Percentiles rank a stretch among this genome's conserved stretches.
Evolutionary conservation across 495 filamentous ascomycete genomes (phyloP).

Genomic region (Talaromyces trachyspermus): DNA sequence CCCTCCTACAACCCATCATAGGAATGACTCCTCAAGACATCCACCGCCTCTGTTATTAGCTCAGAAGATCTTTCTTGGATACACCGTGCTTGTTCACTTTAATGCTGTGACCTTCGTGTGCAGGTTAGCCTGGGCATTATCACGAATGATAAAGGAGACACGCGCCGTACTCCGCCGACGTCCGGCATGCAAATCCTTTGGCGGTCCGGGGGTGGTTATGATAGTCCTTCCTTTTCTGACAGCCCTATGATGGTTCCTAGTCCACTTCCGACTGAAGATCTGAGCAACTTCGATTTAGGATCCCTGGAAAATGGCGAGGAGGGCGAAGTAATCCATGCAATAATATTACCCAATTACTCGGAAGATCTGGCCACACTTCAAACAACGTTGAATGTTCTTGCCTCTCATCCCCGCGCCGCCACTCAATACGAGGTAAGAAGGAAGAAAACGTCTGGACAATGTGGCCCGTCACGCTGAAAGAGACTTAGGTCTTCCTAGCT

Average conservation of each 20-base stretch:
- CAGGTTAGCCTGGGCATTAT: conserved; percentile 25
- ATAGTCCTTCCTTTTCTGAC: not conserved
- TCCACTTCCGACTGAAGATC: not conserved
- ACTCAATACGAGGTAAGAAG: conserved; percentile 56
- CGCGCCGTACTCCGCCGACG: conserved; percentile 20
- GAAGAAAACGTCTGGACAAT: conserved; percentile 12
- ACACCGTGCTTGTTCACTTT: conserved; percentile 22
- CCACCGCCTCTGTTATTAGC: conserved; percentile 17
- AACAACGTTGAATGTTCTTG: conserved; percentile 58
- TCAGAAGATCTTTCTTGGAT: conserved; percentile 26
- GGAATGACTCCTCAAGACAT: conserved; percentile 1
- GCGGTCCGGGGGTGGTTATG: not conserved
- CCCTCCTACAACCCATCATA: conserved; percentile 6
- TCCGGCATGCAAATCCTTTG: not conserved
- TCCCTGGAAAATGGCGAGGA: conserved; percentile 10
- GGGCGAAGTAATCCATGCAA: conserved; percentile 48
- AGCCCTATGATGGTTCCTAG: not conserved
- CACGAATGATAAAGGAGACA: conserved; percentile 16
- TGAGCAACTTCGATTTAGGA: not conserved
- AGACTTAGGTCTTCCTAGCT: conserved; percentile 55
- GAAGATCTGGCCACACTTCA: conserved; percentile 57
- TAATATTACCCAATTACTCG: conserved; percentile 63
- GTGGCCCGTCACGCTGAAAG: no score
- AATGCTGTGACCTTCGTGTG: conserved; percentile 24
- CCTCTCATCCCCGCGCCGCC: conserved; percentile 54